Evolutionary conservation across 2,329 filamentous ascomycete genomes (phyloP), one percentile per base, ranked within the genome.

Genomic region (Fonsecaea monophora): DNA sequence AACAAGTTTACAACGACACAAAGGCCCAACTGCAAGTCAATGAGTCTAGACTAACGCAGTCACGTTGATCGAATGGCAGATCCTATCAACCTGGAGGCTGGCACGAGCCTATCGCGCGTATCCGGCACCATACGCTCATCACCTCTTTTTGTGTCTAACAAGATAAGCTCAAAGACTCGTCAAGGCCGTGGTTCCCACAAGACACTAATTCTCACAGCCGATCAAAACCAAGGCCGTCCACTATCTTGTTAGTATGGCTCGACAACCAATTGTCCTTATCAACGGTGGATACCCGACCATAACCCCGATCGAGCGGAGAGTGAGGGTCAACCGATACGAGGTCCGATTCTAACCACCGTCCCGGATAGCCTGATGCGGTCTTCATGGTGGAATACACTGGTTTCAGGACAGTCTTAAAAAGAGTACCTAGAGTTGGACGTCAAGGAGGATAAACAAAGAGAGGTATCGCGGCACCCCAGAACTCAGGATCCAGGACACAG

Each of bases 61-160:
- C 40, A 18, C 6, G 40, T 45, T n/a, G 15, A 45, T 15, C 6
- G 15, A 6, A 45, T 9, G n/a, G 40, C 40, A 45, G 30, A 45
- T 45, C 40, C 40, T 45, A 45, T 45, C 40, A 45, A 45, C 9
- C 40, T 45, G 40, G 40, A 18, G 40, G 40, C 40, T 45, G 40
- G 8, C 15, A 45, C 40, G 18, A 45, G 40, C 40, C 40, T 45
- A 45, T 45, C 40, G 9, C 15, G 40, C 40, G 40, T 45, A 45
- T 45, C 40, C 40, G 40, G 40, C 40, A 45, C n/a, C 18, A 45
- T 45, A 45, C 40, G 40, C 18, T 9, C 15, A 45, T 9, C 40
- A 32, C 30, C 30, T 32, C 40, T 3, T 8, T 18, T 45, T 5
- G n/a, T 18, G 40, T 45, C 15, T 45, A n/a, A 45, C 40, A 45